Percentiles rank a stretch among this genome's conserved stretches.
Conservation (phyloP, 2,329 filamentous ascomycete genomes). For the Pestalotiopsis sp. region DNA sequence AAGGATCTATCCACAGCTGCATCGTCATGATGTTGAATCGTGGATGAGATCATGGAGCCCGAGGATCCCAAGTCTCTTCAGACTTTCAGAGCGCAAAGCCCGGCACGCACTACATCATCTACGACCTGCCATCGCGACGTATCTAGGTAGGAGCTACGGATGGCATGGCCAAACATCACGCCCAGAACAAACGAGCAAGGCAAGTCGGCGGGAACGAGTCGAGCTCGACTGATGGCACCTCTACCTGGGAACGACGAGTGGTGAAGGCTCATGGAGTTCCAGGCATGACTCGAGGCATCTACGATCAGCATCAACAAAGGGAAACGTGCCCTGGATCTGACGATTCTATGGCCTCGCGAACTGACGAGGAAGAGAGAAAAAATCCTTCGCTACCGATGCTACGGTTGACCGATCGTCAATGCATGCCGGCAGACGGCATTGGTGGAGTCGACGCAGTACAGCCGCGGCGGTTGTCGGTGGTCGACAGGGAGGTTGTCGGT, state of each 20-base stretch:
- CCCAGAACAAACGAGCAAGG: no score
- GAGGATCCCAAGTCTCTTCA: no score
- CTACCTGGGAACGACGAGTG: background rate
- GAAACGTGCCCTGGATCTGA: background rate
- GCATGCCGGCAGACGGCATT: background rate
- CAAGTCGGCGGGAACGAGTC: background rate
- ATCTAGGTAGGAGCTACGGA: no score
- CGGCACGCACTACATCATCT: no score
- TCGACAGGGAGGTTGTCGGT: background rate
- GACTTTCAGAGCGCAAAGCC: no score
- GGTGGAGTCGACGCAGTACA: background rate
- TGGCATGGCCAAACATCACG: no score
- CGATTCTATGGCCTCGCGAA: background rate
- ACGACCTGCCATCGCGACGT: no score
- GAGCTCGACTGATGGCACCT: background rate
- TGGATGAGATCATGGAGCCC: no score
- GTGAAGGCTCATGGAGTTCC: background rate
- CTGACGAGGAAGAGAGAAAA: background rate
- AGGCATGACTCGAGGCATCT: background rate
- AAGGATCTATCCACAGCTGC: no score
- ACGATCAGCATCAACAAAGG: background rate
- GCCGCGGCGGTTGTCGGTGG: slow-evolving; percentile 4
- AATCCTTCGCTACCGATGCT: background rate
- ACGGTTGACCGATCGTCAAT: background rate
- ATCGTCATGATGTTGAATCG: no score